phyloP scores from a whole-genome alignment of 345 rosid genomes.

The Eucalyptus pumila region DNA sequence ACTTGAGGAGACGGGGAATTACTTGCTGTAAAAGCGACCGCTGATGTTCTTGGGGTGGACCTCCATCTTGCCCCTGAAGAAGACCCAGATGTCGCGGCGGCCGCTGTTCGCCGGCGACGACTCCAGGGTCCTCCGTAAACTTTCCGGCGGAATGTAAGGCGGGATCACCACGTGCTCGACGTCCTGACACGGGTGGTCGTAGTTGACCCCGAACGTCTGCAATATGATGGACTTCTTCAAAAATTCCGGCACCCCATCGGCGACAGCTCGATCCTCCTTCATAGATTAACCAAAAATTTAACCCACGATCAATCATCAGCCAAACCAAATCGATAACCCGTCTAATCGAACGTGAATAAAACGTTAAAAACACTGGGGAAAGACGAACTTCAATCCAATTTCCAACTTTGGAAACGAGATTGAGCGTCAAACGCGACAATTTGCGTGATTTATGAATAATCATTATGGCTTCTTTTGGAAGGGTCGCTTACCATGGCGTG shows the following conservation, averaged over 20 bases:
- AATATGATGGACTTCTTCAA: constrained; percentile 68
- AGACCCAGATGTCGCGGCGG: constrained; percentile 72
- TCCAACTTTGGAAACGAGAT: neutral
- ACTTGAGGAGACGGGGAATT: neutral
- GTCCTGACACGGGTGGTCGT: constrained; percentile 81
- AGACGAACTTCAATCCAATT: neutral
- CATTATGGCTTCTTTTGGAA: neutral
- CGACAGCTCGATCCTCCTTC: constrained; percentile 78
- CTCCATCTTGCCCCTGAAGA: constrained; percentile 96
- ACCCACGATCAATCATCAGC: neutral
- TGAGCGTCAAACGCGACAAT: neutral
- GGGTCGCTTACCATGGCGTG: constrained; percentile 54
- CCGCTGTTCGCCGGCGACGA: constrained; percentile 24
- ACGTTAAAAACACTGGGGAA: neutral
- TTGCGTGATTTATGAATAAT: neutral
- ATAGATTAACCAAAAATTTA: neutral
- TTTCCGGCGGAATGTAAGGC: constrained; percentile 75
- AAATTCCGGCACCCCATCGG: constrained; percentile 77
- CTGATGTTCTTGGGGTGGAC: constrained; percentile 89
- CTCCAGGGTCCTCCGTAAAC: constrained; percentile 25
- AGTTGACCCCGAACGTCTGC: constrained; percentile 85
- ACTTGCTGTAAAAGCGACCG: constrained; percentile 93
- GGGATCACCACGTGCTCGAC: constrained; percentile 84
- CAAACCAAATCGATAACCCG: neutral
- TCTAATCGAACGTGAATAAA: neutral